Conservation (phyloP, 225 moss, liverwort and hornwort species). For the Pseudisothecium myosuroides region DNA sequence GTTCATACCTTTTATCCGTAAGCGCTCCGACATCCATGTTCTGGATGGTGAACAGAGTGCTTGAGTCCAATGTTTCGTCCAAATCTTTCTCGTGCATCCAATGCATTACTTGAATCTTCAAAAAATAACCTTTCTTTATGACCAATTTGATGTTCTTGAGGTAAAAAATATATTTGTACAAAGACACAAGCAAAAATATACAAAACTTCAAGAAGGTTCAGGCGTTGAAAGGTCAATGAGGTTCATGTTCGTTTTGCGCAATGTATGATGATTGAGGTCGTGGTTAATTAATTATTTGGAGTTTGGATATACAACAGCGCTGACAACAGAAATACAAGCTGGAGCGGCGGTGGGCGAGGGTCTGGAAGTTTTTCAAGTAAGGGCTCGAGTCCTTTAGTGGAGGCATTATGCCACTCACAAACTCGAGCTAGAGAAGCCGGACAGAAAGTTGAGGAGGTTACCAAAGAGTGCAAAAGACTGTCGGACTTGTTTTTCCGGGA, state of each 20-base stretch:
- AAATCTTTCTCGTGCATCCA: background rate
- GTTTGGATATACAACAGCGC: conserved; percentile 20
- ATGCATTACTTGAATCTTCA: background rate
- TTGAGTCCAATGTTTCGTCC: background rate
- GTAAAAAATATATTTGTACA: background rate
- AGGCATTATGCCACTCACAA: conserved; percentile 86
- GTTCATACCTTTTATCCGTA: background rate
- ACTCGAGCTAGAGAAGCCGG: conserved; percentile 91
- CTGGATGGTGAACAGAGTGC: background rate
- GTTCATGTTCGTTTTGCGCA: background rate
- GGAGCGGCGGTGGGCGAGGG: conserved; percentile 37
- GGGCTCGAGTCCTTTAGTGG: conserved; percentile 54
- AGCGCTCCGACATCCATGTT: background rate
- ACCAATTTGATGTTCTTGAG: background rate
- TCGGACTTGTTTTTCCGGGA: conserved; percentile 69
- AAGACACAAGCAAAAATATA: background rate
- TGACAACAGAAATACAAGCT: conserved; percentile 61
- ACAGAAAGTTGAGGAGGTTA: conserved; percentile 54
- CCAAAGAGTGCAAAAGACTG: conserved; percentile 56
- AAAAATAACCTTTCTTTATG: background rate
- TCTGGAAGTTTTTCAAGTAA: conserved; percentile 23
- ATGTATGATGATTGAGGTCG: background rate
- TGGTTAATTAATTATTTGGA: background rate
- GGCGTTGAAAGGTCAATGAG: background rate
- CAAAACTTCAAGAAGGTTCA: background rate